Base-by-base conservation (phyloP, 805 yeast genomes). In the Suhomyces faveliae region DNA sequence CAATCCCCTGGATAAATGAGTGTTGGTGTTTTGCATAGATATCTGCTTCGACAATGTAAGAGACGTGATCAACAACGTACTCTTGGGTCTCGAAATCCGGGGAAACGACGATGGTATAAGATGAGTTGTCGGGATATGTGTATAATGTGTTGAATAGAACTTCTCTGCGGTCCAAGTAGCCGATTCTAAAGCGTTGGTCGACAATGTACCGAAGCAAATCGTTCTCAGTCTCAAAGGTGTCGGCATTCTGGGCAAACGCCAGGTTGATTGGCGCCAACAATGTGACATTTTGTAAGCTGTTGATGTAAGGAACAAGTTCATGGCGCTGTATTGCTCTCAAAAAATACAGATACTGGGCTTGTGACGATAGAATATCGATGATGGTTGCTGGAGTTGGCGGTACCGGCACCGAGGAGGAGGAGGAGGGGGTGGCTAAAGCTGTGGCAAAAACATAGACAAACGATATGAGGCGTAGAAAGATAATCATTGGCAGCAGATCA, bases 261-360 rank as follows among this genome's bases (percentile, higher is more conserved):
- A 84, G 82, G 60, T 89, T 89, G 10, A 85, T 76, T 0, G 96
- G 96, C 1, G 95, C 96, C 35, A 86, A 61, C n/a, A 89, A 64
- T 0, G 96, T 87, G 48, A 84, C 79, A 60, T 87, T 84, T 20
- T 69, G 67, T 50, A 85, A 61, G 17, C 67, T 67, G 58, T 87
- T 88, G 25, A 89, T 61, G 35, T 66, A 62, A 2, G 89, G 89
- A 1, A 89, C 71, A 43, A 84, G 64, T 11, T 84, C 90, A 44
- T 74, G 72, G 45, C 77, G 64, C 59, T 88, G 96, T 2, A 89
- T 51, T 17, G 78, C 65, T 44, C 83, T 68, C 35, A 87, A 65
- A 49, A 87, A 83, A 35, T 74, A 74, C 35, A 89, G 81, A 66
- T 81, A 89, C 59, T 85, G 83, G 0, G 79, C 84, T 53, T 84